Base-by-base conservation (phyloP, 768 basidiomycete genomes). In the Termitomyces sp. region DNA sequence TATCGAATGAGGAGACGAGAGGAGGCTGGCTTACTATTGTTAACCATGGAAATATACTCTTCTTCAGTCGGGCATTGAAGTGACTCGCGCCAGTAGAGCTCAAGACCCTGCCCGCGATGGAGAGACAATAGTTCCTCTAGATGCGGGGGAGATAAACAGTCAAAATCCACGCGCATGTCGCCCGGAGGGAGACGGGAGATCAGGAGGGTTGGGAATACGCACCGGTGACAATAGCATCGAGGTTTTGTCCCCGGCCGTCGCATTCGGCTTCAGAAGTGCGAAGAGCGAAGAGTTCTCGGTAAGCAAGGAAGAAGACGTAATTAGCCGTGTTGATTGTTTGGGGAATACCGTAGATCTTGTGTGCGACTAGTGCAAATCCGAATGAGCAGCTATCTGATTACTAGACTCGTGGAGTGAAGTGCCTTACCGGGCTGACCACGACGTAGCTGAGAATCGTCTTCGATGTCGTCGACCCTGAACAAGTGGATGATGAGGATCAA, bases 301-400 rank as follows among this genome's bases (percentile, higher is more conserved):
- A 95, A 0, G 95, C 96, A 41, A 93, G 82, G 68, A 99, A 99
- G 69, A 96, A 98, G 30, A 95, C 93, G 65, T 98, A 98, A 68
- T 97, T 98, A 0, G 96, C 95, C 0, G 89, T 86, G 70, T 99
- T 99, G 75, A 99, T 94, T 0, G 96, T 96, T 69, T 98, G 96
- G 0, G 96, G 93, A 2, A 97, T 76, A 1, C 96, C 96, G 65
- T 96, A 99, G 62, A 99, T 95, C 75, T 92, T 93, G 76, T 99
- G 95, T 0, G 93, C 86, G 20, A 95, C 95, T 88, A 63, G 12
- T 24, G 42, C 31, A 24, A 44, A 13, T 33, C 4, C 8, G 6
- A 8, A 15, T 8, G 7, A 39, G 31, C 33, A 34, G 7, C 3
- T 6, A 6, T 6, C 9, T 6, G 2, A 5, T 15, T 22, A 39